Base-by-base conservation (phyloP, 305 asterid species). In the Fraxinus baroniana region DNA sequence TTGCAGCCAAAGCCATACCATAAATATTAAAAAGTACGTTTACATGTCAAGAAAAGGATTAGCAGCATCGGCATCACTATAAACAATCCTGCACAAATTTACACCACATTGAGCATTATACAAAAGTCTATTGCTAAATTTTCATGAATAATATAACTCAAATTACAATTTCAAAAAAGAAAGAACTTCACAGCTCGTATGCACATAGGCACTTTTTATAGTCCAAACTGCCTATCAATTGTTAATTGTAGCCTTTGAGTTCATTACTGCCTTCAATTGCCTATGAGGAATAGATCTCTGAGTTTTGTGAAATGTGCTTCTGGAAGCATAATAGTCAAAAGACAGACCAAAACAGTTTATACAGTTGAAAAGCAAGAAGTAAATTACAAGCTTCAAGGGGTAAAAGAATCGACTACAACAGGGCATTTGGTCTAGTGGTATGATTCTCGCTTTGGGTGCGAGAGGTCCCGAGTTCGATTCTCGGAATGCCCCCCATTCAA, bases 401-500 rank as follows among this genome's bases (percentile, higher is more conserved):
- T 36, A 35, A 24, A 85, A 74, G 52, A 32, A 39, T 18, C 28
- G 2, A 15, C 17, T n/a, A 22, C 13, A 64, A 24, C 4, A 46
- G 64, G 64, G 64, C 64, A 52, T 52, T 52, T 52, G 64, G 64
- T 49, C 60, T 49, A 49, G 60, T 49, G 60, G 60, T 49, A 49
- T 90, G 90, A 88, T 87, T 90, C 90, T 88, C 86, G 84, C 91
- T 90, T 89, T 86, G 94, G 91, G 92, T 85, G 91, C 89, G 87
- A 89, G 91, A 88, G 92, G 92, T 86, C 90, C 88, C 90, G 91
- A 89, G 91, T 89, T 88, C 88, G 89, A 91, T 90, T 91, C 93
- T 90, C 88, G 91, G 91, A 87, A 90, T 86, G 92, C 92, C 92
- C 92, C 91, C 89, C 72, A 64, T 64, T 52, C 46, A 39, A 39